These are phyloP conservation scores for Vanrija sp. DNA, from an alignment of 1,284 basidiomycete genomes.

Conservation along the genomic window DNA sequence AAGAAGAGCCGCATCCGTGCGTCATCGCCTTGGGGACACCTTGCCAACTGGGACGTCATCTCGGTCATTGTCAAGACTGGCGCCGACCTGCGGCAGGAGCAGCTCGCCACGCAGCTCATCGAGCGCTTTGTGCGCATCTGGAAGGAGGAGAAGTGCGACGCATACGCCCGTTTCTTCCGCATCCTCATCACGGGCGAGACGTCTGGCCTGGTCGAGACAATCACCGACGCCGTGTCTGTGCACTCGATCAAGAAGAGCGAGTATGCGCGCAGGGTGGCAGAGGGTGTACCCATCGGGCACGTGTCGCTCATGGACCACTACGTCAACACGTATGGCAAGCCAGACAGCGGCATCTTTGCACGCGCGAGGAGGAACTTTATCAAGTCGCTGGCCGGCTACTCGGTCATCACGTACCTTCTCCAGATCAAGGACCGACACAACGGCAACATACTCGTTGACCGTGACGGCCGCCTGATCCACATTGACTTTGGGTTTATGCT, in stretches of 20 bases:
- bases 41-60: constrained; percentile 71
- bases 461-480: constrained; percentile 75
- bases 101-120: constrained; percentile 93
- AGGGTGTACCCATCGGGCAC: constrained; percentile 68
- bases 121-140: constrained; percentile 90
- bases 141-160: constrained; percentile 83
- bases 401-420: constrained; percentile 87
- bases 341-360: constrained; percentile 74
- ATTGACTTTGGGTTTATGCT: constrained; percentile 99
- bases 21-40: constrained; percentile 89
- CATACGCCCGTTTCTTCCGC: constrained; percentile 84
- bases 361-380: constrained; percentile 88
- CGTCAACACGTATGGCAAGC: constrained; percentile 84
- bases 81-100: constrained; percentile 93
- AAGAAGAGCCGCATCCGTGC: constrained; percentile 95
- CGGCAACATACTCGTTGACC: constrained; percentile 94
- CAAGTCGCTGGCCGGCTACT: constrained; percentile 91
- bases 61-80: constrained; percentile 99
- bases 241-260: constrained; percentile 99
- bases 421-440: constrained; percentile 99
- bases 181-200: constrained; percentile 91
- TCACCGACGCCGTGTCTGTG: constrained; percentile 94
- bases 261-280: constrained; percentile 79
- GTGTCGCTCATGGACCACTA: constrained; percentile 89
- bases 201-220: constrained; percentile 90